Evolutionary conservation across 371 early-diverging fungal species (phyloP), one percentile per base, ranked within the genome.

Genomic region (Dinochytrium kinnereticum): DNA sequence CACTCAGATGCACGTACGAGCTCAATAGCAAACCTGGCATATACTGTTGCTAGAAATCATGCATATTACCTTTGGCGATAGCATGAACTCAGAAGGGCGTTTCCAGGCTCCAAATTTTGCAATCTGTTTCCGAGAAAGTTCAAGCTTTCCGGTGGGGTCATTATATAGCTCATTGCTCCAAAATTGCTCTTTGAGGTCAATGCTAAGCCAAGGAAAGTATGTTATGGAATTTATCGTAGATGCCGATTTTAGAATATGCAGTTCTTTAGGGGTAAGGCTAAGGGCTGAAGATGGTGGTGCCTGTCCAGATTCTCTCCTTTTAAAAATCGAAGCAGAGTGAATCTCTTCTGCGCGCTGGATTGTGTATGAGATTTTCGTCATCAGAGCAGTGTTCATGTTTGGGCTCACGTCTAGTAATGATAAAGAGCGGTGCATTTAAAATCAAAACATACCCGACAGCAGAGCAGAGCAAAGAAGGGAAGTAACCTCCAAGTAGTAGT

Each of bases 71-170:
- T 80, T 82, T 0, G 93, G 94, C 26, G 83, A 76, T 49, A 79
- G 80, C 88, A 90, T 91, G 31, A 94, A 82, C 70, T 92, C 90
- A 17, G 85, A 82, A 2, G 94, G 92, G 13, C 96, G 86, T 74
- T 88, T 91, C 96, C 96, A 96, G 15, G 87, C 87, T 55, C 89
- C 91, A 80, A 93, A 92, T 57, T 87, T 87, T 5, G 83, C 85
- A 59, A 76, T 80, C 76, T 96, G 96, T 70, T 91, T 90, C 31
- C 85, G 79, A 0, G 95, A 94, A 55, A 96, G 79, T n/a, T 81
- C 76, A 28, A 93, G 81, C 57, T 88, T 83, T 0, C 96, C 96
- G 76, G 94, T 94, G 19, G 90, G 89, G 73, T 92, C 90, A 2
- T 80, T 36, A 65, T 85, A 89, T 38, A 73, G 78, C 28, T 65